Evolutionary conservation across 2,329 filamentous ascomycete species (phyloP), one percentile per base, ranked within the genome.

Genomic region (Didymella segeticola): DNA sequence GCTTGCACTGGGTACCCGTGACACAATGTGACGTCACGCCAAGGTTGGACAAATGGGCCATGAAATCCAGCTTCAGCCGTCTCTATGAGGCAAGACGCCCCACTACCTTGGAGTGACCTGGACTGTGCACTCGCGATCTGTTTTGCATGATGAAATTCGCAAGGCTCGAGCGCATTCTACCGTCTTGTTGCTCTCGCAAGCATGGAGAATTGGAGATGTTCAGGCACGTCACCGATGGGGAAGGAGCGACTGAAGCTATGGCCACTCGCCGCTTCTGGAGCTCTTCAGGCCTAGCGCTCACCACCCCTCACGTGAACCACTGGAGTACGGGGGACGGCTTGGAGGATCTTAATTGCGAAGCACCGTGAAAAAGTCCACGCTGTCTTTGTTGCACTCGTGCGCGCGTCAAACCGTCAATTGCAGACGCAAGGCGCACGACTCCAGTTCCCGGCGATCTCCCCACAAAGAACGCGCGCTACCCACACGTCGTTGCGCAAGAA

Each of bases 1-100:
- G 53, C 58, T 52, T 63, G 61, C 64, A 66, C 63, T 71, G 66
- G 70, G 68, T 56, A 53, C 31, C 26, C 29, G 49, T 50, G 47
- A 50, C 47, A 50, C 38, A 36, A 43, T 50, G 60, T 73, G 69
- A 73, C 71, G 69, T 74, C 62, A 69, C 38, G 56, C 58, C 61
- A 63, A 63, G 59, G 47, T 15, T 47, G 26, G 12, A 57, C 47
- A 53, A 47, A 62, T 43, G 57, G 47, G 14, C 30, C 36, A 27
- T 39, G 53, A 61, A 60, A 61, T 56, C 63, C 59, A 61, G 58
- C 58, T 56, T 52, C 54, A 57, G 52, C 58, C 57, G 54, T 53
- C 55, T 59, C 52, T 51, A 61, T 57, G 54, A 55, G 56, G 56
- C 51, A 62, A 50, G 33, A 25, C 29, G 42, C 47, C 53, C 53